Evolutionary conservation across 2,329 filamentous ascomycete genomes (phyloP).

Genomic region (Reticulascus tulasneorum): DNA sequence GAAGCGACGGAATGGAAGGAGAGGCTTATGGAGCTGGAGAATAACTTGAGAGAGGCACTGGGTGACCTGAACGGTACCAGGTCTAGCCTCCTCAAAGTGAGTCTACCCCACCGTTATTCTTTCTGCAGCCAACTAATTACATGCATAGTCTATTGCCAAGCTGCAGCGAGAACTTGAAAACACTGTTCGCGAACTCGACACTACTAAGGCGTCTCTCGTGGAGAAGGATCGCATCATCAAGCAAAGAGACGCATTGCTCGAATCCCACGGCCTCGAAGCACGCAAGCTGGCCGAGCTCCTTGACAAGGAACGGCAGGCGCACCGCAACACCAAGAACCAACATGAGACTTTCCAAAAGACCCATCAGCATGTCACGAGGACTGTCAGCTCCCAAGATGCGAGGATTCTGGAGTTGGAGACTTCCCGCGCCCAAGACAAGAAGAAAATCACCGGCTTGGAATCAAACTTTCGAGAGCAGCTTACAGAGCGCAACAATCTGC

Average conservation of each 20-base stretch:
- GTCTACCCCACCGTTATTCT: slow-evolving; percentile 13
- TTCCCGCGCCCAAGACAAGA: slow-evolving; percentile 72
- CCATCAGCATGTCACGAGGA: slow-evolving; percentile 81
- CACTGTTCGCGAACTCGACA: slow-evolving; percentile 77
- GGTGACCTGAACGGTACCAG: slow-evolving; percentile 84
- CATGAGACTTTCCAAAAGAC: slow-evolving; percentile 87
- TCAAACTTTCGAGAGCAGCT: slow-evolving; percentile 81
- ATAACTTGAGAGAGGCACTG: slow-evolving; percentile 78
- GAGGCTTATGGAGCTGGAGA: slow-evolving; percentile 83
- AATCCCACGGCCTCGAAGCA: slow-evolving; percentile 82
- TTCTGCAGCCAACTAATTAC: slow-evolving; percentile 2
- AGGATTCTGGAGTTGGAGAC: slow-evolving; percentile 83
- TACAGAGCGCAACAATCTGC: slow-evolving; percentile 80
- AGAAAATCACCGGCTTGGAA: slow-evolving; percentile 72
- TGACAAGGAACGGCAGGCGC: slow-evolving; percentile 82
- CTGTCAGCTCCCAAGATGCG: slow-evolving; percentile 78
- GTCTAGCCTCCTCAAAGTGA: slow-evolving; percentile 76
- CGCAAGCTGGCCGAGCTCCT: slow-evolving; percentile 81
- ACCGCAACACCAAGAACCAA: slow-evolving; percentile 80
- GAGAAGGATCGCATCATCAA: slow-evolving; percentile 90
- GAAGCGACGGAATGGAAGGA: slow-evolving; percentile 92
- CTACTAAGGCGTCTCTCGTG: slow-evolving; percentile 69
- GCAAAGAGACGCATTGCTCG: slow-evolving; percentile 81
- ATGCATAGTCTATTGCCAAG: slow-evolving; percentile 69
- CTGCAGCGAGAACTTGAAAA: slow-evolving; percentile 84